Evolutionary conservation across 495 filamentous ascomycete species (phyloP).

Genomic region (Aspergillus wentii): DNA sequence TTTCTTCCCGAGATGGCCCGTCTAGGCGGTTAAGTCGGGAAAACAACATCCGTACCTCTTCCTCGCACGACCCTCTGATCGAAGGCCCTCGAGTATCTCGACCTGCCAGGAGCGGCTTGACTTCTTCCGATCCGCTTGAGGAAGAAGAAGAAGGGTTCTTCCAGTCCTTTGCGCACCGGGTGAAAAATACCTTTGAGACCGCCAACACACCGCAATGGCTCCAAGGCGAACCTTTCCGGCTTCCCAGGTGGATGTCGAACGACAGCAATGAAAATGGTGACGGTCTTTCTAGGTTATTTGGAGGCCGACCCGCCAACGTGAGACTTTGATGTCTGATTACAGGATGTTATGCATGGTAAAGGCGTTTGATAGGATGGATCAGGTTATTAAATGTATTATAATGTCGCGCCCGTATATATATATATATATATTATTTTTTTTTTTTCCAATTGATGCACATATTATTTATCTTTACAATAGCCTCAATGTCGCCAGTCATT

Average conservation of each 20-base stretch:
- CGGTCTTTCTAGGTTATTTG: slow-evolving; percentile 48
- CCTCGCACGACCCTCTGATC: slow-evolving; percentile 23
- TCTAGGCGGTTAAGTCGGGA: too few species aligned
- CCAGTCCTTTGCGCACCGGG: slow-evolving; percentile 72
- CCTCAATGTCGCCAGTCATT: too few species aligned
- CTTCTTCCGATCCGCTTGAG: slow-evolving; percentile 30
- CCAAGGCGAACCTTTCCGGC: slow-evolving; percentile 61
- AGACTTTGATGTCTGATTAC: slow-evolving; percentile 17
- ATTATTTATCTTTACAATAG: too few species aligned
- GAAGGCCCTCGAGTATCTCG: slow-evolving; percentile 26
- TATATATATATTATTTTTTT: too few species aligned
- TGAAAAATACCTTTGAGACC: slow-evolving; percentile 87
- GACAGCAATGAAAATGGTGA: slow-evolving; percentile 31
- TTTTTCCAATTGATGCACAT: too few species aligned
- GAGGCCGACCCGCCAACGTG: slow-evolving; percentile 49
- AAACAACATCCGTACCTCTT: slow-evolving; percentile 18
- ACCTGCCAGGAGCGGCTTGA: slow-evolving; percentile 19
- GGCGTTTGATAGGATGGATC: slow-evolving; percentile 19
- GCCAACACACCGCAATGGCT: slow-evolving; percentile 78
- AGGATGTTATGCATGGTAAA: slow-evolving; percentile 20
- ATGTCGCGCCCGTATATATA: too few species aligned
- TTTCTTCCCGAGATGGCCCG: slow-evolving; percentile 27
- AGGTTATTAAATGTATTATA: slow-evolving; percentile 7
- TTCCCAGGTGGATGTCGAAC: slow-evolving; percentile 74
- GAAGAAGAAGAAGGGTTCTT: slow-evolving; percentile 76